Evolutionary conservation across 2,329 filamentous ascomycete species (phyloP).

Genomic region (Penicillium verrucosum): DNA sequence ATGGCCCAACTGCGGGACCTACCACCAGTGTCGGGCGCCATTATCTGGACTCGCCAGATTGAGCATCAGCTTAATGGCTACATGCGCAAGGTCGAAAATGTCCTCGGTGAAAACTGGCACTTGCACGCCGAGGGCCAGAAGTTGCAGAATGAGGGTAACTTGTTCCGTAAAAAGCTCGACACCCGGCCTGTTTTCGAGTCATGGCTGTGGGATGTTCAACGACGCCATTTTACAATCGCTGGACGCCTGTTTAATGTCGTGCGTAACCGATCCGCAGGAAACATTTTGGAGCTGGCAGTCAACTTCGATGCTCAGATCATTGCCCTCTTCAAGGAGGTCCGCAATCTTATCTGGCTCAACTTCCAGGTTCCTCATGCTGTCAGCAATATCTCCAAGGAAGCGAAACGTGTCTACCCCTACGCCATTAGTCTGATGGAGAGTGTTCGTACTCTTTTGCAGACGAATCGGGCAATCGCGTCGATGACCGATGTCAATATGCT

Average conservation of each 20-base stretch:
- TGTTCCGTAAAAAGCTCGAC: constrained; percentile 95
- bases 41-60: constrained; percentile 97
- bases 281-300: constrained; percentile 80
- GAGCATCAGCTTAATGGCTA: constrained; percentile 93
- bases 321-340: constrained; percentile 95
- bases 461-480: constrained; percentile 73
- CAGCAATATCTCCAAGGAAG: constrained; percentile 94
- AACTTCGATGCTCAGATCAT: constrained; percentile 98
- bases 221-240: constrained; percentile 84
- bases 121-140: constrained; percentile 94
- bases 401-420: constrained; percentile 97
- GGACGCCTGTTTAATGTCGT: constrained; percentile 88
- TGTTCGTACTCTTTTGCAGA: constrained; percentile 89
- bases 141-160: constrained; percentile 81
- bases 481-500: constrained; percentile 87
- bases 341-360: constrained; percentile 91
- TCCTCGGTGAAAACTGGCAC: constrained; percentile 91
- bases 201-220: constrained; percentile 86
- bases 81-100: constrained; percentile 99
- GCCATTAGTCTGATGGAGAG: constrained; percentile 98
- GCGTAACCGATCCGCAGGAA: constrained; percentile 84
- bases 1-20: constrained; percentile 97
- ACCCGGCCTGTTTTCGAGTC: constrained; percentile 91
- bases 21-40: constrained; percentile 91
- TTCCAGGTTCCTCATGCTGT: constrained; percentile 92